Evolutionary conservation across 768 basidiomycete genomes (phyloP), one percentile per base, ranked within the genome.

Genomic region (Xerocomellus dryophilus): DNA sequence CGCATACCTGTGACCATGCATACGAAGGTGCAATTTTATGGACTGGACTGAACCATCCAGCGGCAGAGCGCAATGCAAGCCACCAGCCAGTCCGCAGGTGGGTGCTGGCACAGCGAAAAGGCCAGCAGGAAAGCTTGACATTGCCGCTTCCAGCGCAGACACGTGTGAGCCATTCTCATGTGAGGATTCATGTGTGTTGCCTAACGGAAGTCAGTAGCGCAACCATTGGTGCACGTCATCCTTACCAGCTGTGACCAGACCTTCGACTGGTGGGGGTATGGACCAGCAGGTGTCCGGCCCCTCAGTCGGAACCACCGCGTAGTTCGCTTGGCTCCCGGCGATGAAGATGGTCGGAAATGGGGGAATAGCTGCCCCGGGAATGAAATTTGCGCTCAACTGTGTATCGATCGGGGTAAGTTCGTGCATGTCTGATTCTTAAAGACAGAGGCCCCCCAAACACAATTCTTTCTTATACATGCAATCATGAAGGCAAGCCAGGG

Each of bases 1-100:
- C 9, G 38, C 47, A 25, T 65, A 44, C 25, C 43, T 53, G 15
- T 54, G 38, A 12, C 43, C 43, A 23, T 62, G 61, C 39, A 49
- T 20, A 20, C 34, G 51, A 20, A 64, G 49, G 32, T 61, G 61
- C 15, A 3, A 14, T 23, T 42, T 47, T 31, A 61, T 51, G 40
- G 54, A 47, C 4, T 10, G 9, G 27, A 20, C 11, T 2, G 51
- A 50, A 32, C 21, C 38, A 5, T 48, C 32, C 14, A 58, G 39
- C 2, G 46, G 47, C 12, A 17, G 21, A 25, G 18, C 10, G 12
- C 62, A 64, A 20, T 32, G 12, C 18, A 40, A 36, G 9, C 44
- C 38, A 34, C 43, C 40, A 17, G 50, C 11, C 10, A 57, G 41
- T 10, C 41, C n/a, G 27, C 51, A 57, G 20, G 42, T 45, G 23